A percentile compares a stretch with the other conserved stretches of the same genome.
These are phyloP conservation scores for Botrytis galanthina DNA, from an alignment of 2,329 filamentous ascomycete species.

Conservation along the genomic window DNA sequence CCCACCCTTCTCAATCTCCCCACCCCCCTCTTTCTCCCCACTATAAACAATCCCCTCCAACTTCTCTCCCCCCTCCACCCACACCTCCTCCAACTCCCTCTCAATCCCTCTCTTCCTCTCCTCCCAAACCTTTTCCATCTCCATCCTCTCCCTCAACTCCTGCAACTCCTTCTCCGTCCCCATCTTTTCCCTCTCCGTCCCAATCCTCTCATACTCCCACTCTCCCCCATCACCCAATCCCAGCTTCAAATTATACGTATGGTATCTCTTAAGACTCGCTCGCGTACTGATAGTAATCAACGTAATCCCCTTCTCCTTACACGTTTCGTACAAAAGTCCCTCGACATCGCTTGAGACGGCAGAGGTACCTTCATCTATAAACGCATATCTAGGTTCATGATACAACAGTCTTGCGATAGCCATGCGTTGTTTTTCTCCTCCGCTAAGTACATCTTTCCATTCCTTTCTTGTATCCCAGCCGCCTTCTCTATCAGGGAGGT, in stretches of 20 bases:
- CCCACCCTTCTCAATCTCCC: no score
- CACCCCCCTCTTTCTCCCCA: constrained; percentile 10
- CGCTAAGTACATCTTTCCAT: constrained; percentile 97
- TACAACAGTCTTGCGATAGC: constrained; percentile 87
- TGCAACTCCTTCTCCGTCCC: constrained; percentile 88
- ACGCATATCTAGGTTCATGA: constrained; percentile 90
- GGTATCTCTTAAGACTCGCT: constrained; percentile 91
- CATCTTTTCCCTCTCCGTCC: constrained; percentile 88
- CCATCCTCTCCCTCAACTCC: constrained; percentile 75
- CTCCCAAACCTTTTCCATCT: constrained; percentile 84
- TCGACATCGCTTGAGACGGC: constrained; percentile 95
- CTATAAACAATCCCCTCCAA: constrained; percentile 26
- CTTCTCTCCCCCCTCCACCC: constrained; percentile 37
- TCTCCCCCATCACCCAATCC: constrained; percentile 76
- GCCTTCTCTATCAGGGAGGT: constrained; percentile 86
- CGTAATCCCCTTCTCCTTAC: constrained; percentile 91
- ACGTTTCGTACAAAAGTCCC: constrained; percentile 85
- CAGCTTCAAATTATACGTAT: constrained; percentile 85
- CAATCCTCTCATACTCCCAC: constrained; percentile 93
- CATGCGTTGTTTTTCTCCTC: constrained; percentile 96
- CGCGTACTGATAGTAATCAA: constrained; percentile 95
- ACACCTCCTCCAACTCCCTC: constrained; percentile 59
- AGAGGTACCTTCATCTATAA: constrained; percentile 93
- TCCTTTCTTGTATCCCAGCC: constrained; percentile 97
- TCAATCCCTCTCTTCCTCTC: constrained; percentile 76